These are phyloP conservation scores for Myxozyma mucilagina DNA, from an alignment of 805 yeast genomes.

Conservation along the genomic window DNA sequence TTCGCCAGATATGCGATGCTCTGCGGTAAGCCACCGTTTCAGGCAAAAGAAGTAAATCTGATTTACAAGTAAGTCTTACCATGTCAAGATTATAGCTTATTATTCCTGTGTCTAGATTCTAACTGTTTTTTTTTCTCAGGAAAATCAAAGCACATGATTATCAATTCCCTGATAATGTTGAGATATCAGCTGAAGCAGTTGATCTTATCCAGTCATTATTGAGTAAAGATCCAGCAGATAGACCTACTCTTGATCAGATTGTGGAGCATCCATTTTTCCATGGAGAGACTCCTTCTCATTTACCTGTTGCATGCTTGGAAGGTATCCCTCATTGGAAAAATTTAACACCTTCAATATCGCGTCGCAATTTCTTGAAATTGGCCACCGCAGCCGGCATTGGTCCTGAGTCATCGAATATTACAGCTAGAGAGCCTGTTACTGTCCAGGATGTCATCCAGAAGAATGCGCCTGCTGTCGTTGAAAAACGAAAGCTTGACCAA, in stretches of 20 bases:
- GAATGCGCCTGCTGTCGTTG: neutral
- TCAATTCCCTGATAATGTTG: slow-evolving; percentile 67
- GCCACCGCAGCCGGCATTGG: slow-evolving; percentile 32
- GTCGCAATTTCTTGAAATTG: slow-evolving; percentile 20
- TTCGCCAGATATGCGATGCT: slow-evolving; percentile 61
- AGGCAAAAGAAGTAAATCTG: slow-evolving; percentile 87
- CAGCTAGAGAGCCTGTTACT: slow-evolving; percentile 25
- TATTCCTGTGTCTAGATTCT: neutral
- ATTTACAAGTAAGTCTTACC: slow-evolving; percentile 59
- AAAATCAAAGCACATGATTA: slow-evolving; percentile 76
- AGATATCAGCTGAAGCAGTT: slow-evolving; percentile 69
- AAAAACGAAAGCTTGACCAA: slow-evolving; percentile 1
- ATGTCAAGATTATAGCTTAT: neutral
- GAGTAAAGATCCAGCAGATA: slow-evolving; percentile 66
- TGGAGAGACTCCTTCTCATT: slow-evolving; percentile 75
- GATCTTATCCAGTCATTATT: slow-evolving; percentile 70
- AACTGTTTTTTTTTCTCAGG: neutral
- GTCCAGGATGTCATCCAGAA: slow-evolving; percentile 11
- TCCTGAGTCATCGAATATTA: slow-evolving; percentile 20
- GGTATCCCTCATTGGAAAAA: slow-evolving; percentile 59
- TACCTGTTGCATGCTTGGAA: slow-evolving; percentile 62
- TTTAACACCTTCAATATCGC: slow-evolving; percentile 21
- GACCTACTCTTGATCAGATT: slow-evolving; percentile 80
- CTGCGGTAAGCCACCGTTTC: slow-evolving; percentile 96
- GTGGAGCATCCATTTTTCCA: slow-evolving; percentile 83